phyloP scores from a whole-genome alignment of 352 stramenopile species.

The Phytopythium cucurbitacearum region DNA sequence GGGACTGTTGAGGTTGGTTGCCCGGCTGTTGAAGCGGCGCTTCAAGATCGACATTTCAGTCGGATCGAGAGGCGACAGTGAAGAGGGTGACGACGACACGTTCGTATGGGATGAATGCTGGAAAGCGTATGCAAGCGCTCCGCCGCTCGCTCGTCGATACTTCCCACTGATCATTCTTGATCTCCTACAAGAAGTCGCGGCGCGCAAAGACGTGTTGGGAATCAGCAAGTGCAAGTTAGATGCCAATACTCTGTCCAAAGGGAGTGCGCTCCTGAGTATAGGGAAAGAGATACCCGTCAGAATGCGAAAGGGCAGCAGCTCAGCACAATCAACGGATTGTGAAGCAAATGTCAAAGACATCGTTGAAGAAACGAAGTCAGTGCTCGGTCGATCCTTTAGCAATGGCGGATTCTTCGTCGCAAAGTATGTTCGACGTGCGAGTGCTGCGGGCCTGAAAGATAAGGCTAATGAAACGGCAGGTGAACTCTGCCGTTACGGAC shows the following conservation, averaged over 20 bases:
- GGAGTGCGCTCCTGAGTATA: slow-evolving; percentile 11
- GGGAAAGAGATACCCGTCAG: slow-evolving; percentile 22
- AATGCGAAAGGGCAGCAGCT: background rate
- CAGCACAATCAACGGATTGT: background rate
- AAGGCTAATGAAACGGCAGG: slow-evolving; percentile 14
- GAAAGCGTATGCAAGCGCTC: slow-evolving; percentile 21
- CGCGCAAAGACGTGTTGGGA: slow-evolving; percentile 23
- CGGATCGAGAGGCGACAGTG: slow-evolving; percentile 20
- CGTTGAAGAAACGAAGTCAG: slow-evolving; percentile 3
- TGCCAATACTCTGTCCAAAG: slow-evolving; percentile 7
- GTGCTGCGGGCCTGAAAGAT: background rate
- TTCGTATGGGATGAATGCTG: slow-evolving; percentile 52
- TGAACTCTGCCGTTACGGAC: slow-evolving; percentile 46
- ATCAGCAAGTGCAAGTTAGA: background rate
- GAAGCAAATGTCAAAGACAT: background rate
- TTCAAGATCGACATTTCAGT: slow-evolving; percentile 2
- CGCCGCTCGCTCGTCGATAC: slow-evolving; percentile 16
- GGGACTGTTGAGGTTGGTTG: slow-evolving; percentile 16
- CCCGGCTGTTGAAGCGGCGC: slow-evolving; percentile 16
- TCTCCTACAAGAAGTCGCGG: slow-evolving; percentile 44
- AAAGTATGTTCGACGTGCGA: slow-evolving; percentile 37
- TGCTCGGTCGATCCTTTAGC: slow-evolving; percentile 19
- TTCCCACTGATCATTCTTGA: slow-evolving; percentile 49
- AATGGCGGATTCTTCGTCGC: slow-evolving; percentile 39
- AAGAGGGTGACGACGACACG: slow-evolving; percentile 13